phyloP scores from a whole-genome alignment of 768 basidiomycete genomes.

The Podaxis sp. region DNA sequence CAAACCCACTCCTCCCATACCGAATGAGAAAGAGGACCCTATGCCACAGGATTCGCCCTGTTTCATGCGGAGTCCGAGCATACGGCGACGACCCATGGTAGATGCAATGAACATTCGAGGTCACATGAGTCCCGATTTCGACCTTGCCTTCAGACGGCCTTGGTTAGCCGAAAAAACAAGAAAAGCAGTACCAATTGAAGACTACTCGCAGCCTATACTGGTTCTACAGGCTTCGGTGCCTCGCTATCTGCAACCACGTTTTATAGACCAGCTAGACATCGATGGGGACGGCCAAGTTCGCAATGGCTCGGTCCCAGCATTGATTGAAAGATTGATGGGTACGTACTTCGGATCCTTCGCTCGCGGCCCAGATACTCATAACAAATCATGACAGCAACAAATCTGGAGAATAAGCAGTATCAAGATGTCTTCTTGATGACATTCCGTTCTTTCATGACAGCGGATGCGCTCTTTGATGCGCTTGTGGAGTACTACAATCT shows the following conservation, averaged over 20 bases:
- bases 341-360: background rate
- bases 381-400: slow-evolving; percentile 17
- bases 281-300: slow-evolving; percentile 63
- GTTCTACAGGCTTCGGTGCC: slow-evolving; percentile 32
- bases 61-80: slow-evolving; percentile 24
- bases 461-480: slow-evolving; percentile 63
- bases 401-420: slow-evolving; percentile 28
- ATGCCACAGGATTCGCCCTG: slow-evolving; percentile 20
- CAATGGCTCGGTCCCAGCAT: slow-evolving; percentile 64
- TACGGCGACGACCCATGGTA: slow-evolving; percentile 33
- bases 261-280: slow-evolving; percentile 58
- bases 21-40: slow-evolving; percentile 15
- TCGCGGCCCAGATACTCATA: background rate
- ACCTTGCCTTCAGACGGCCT: slow-evolving; percentile 16
- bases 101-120: slow-evolving; percentile 30
- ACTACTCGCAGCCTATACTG: slow-evolving; percentile 26
- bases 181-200: slow-evolving; percentile 17
- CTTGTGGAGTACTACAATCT: slow-evolving; percentile 62
- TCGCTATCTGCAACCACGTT: slow-evolving; percentile 57
- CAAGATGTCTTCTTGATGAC: slow-evolving; percentile 75
- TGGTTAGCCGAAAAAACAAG: slow-evolving; percentile 14
- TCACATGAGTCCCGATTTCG: slow-evolving; percentile 24
- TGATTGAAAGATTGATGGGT: slow-evolving; percentile 60
- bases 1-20: slow-evolving; percentile 32
- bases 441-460: slow-evolving; percentile 73